Base-by-base conservation (phyloP, 139 green algal species). In the Chlorella ohadii region DNA sequence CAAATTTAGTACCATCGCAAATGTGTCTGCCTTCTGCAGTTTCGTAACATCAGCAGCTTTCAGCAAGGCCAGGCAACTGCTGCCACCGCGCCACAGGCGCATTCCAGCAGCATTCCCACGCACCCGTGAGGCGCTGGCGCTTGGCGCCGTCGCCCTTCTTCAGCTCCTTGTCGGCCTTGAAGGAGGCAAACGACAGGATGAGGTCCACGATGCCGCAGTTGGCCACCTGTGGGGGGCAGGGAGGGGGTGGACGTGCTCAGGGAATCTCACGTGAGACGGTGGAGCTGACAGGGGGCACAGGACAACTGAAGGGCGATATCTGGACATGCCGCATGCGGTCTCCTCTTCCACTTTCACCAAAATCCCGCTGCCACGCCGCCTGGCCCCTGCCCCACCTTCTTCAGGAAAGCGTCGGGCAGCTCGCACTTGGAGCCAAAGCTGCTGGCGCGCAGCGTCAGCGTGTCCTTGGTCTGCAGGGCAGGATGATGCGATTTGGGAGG, bases 71-170 rank as follows among this genome's bases (percentile, higher is more conserved):
- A n/a, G n/a, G 16, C 25, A 61, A 44, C 44, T 27, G 6, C 16
- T 23, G n/a, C 44, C 16, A 11, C 9, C 0, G 39, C 72, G 39
- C 12, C 13, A 28, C 31, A 22, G 31, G 6, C 33, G 4, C 13
- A 28, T 25, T 0, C 76, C 20, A 12, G 34, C 76, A 22, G 38
- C 13, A 4, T 17, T 55, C 11, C 71, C 12, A 25, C 76, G 1
- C 73, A 95, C 92, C 92, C 71, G 85, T 93, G 41, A 97, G 80
- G 47, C 94, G 90, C 39, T 87, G 89, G 31, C 92, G 87, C 90
- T 99, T 99, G 84, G 92, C 89, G 31, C 97, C 97, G 79, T 99
- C 97, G 28, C 88, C 94, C 94, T 99, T 99, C 90, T 99, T 98
- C 41, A 99, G 88, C 71, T 98, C 93, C 88, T 98, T 98, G 83